Conservation (phyloP, 805 yeast genomes). For the Saturnispora sanitii region DNA sequence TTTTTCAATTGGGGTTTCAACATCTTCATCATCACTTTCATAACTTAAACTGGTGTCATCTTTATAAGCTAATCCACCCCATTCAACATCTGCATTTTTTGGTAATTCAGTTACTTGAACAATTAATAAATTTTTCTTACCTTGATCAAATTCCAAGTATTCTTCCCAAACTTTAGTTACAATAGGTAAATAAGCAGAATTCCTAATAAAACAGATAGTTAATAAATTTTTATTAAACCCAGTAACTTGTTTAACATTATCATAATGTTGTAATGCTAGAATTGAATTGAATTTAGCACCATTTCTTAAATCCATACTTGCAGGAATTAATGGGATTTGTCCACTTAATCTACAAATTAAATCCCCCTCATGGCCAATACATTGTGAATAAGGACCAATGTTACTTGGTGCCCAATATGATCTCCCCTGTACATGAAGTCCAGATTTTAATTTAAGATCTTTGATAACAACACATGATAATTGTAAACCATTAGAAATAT, state of each 20-base stretch:
- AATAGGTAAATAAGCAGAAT: constrained; percentile 19
- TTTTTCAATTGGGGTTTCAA: constrained; percentile 20
- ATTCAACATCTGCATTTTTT: constrained; percentile 54
- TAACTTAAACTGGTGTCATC: constrained; percentile 32
- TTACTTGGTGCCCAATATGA: constrained; percentile 99
- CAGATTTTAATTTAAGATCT: constrained; percentile 35
- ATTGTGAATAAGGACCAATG: constrained; percentile 95
- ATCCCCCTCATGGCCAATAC: constrained; percentile 42
- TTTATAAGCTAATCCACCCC: constrained; percentile 57
- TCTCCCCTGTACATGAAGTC: constrained; percentile 84
- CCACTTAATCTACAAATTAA: constrained; percentile 65
- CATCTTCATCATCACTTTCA: constrained; percentile 29
- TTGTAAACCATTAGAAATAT: constrained; percentile 36
- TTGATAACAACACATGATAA: constrained; percentile 50
- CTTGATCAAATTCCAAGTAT: constrained; percentile 25
- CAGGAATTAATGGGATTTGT: constrained; percentile 80
- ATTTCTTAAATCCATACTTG: constrained; percentile 44
- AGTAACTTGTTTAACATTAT: constrained; percentile 48
- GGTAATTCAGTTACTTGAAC: constrained; percentile 54
- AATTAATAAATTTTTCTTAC: constrained; percentile 29
- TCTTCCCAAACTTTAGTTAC: constrained; percentile 36
- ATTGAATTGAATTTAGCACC: constrained; percentile 29
- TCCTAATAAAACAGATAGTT: constrained; percentile 48
- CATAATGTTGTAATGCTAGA: constrained; percentile 67
- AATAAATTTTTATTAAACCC: constrained; percentile 35